phyloP scores from a whole-genome alignment of 2,329 filamentous ascomycete species.

The Tolypocladium pustulatum region DNA sequence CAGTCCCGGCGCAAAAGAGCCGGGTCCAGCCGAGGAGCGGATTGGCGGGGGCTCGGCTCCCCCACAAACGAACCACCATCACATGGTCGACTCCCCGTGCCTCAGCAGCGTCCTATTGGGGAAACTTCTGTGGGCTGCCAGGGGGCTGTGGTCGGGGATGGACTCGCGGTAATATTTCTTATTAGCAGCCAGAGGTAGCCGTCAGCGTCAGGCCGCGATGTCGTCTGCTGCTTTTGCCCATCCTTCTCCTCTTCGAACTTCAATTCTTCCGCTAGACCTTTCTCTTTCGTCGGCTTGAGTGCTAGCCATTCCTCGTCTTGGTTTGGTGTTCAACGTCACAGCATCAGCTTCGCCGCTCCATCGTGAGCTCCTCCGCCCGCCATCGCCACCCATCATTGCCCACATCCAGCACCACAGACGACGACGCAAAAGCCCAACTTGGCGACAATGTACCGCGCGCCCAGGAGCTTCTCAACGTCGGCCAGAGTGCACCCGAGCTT shows the following conservation, averaged over 20 bases:
- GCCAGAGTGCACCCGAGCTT: conserved; percentile 22
- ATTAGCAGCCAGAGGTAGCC: not conserved
- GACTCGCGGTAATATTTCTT: not conserved
- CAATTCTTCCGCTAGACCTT: not conserved
- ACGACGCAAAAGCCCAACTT: not conserved
- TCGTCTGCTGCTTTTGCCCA: not conserved
- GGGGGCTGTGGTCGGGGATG: too few species aligned
- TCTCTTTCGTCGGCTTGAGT: not conserved
- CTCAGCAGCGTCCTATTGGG: not conserved
- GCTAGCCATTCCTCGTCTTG: too few species aligned
- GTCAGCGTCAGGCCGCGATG: not conserved
- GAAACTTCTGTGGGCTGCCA: too few species aligned
- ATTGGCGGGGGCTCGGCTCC: not conserved
- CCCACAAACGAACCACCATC: not conserved
- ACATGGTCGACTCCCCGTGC: not conserved
- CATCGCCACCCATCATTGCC: not conserved
- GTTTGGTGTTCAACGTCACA: not conserved
- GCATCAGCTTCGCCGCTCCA: not conserved
- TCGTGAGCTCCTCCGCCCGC: not conserved
- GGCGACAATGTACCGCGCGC: conserved; percentile 6
- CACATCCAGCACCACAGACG: not conserved
- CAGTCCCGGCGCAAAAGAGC: not conserved
- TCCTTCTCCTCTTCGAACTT: not conserved
- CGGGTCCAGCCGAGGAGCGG: conserved; percentile 6
- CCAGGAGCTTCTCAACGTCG: conserved; percentile 21